Base-by-base conservation (phyloP, 2,329 filamentous ascomycete genomes). In the Blastomyces emzantsi region DNA sequence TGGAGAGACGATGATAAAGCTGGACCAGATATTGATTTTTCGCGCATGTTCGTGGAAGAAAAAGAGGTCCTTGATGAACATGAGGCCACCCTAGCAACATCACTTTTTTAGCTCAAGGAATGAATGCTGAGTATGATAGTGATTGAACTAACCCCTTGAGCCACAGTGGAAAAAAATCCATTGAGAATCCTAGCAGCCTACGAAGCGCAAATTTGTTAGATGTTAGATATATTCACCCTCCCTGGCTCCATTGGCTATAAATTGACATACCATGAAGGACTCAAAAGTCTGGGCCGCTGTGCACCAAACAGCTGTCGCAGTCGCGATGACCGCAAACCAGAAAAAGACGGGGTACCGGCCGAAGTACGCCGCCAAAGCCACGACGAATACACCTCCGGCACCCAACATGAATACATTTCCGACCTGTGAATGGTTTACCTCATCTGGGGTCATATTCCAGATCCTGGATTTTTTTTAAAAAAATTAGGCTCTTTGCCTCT, bases 321-420 rank as follows among this genome's bases (percentile, higher is more conserved):
- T 63, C 3, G 74, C 74, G 3, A 75, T 61, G 3, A 77, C 58
- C 17, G 72, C 68, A 62, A 76, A 79, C 67, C 72, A 75, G 68
- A 79, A 77, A 15, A 80, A 70, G 3, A 80, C 73, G 0, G 79
- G 78, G 6, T 76, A 71, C 30, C 79, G 77, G 4, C 79, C 79
- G 64, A 79, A 78, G 66, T 77, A 80, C 15, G 74, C 74, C 5
- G 75, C 70, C 0, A 79, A 67, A 36, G 72, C 73, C n/a, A 80
- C 77, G 11, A 75, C 72, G 33, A 78, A 68, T 9, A 78, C 63
- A 13, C 78, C 78, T 19, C 76, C 76, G 1, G 75, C 73, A 1
- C 79, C 79, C 1, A 80, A 67, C 75, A 78, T 77, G 68, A 80
- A 79, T 6, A 78, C 70, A 67, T 79, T 79, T 36, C 75, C 77